phyloP scores from a whole-genome alignment of 257 asterid genomes.

The Ligustrum vulgare region DNA sequence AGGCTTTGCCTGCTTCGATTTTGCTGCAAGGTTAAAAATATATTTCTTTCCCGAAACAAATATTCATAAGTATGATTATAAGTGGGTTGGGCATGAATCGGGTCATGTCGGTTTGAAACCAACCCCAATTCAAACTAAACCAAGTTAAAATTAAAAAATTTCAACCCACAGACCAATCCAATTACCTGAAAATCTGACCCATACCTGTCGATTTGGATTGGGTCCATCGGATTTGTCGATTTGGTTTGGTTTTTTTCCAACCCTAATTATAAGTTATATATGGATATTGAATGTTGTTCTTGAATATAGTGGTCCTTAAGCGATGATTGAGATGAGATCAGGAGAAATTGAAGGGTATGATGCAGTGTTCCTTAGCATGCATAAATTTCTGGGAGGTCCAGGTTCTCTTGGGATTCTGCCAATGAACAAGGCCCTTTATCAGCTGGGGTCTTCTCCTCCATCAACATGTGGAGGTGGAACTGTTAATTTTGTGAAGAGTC shows the following conservation, averaged over 20 bases:
- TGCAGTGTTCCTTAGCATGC: slow-evolving; percentile 56
- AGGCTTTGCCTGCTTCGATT: slow-evolving; percentile 67
- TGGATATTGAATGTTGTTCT: neutral
- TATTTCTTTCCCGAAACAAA: neutral
- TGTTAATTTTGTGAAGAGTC: slow-evolving; percentile 51
- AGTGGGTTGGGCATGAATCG: too few species aligned
- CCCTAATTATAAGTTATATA: too few species aligned
- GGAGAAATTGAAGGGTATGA: slow-evolving; percentile 59
- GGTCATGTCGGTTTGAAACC: too few species aligned
- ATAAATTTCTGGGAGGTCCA: slow-evolving; percentile 80
- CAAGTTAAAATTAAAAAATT: too few species aligned
- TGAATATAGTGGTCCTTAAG: slow-evolving; percentile 52
- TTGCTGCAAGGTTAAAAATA: slow-evolving; percentile 56
- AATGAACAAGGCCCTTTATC: slow-evolving; percentile 52
- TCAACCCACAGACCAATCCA: too few species aligned
- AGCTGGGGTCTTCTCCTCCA: slow-evolving; percentile 56
- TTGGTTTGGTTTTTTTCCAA: too few species aligned
- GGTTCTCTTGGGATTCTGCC: slow-evolving; percentile 66
- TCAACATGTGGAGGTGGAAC: slow-evolving; percentile 81
- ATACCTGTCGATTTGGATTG: too few species aligned
- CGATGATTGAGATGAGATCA: slow-evolving; percentile 56
- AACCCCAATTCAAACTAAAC: too few species aligned
- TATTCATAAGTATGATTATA: too few species aligned
- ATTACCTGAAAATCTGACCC: too few species aligned
- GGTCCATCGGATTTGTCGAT: too few species aligned